Conservation (phyloP, 2,329 filamentous ascomycete species). For the Trichoderma atroviride region DNA sequence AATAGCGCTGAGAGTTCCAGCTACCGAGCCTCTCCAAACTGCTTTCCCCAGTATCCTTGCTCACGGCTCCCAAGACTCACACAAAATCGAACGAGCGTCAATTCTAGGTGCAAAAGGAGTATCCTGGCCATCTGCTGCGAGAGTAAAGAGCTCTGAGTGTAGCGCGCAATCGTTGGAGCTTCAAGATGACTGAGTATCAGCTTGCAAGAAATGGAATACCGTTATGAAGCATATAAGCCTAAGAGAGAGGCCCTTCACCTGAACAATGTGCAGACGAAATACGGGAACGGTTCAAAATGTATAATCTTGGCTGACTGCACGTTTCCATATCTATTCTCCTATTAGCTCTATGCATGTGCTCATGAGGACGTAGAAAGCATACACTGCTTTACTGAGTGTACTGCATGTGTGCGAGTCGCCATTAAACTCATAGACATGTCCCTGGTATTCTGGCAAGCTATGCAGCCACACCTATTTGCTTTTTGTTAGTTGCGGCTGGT, state of each 20-base stretch:
- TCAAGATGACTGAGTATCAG: not conserved
- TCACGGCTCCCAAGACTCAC: not conserved
- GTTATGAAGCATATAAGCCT: not conserved
- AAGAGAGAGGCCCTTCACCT: not conserved
- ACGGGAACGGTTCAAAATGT: not conserved
- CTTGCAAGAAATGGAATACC: not conserved
- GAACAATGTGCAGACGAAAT: not conserved
- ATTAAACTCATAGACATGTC: not conserved
- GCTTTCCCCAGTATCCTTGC: too few species aligned
- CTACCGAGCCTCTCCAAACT: not conserved
- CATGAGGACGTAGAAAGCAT: not conserved
- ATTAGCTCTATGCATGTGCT: not conserved
- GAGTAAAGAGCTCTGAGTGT: not conserved
- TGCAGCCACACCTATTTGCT: not conserved
- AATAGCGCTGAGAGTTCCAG: not conserved
- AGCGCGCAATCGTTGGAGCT: not conserved
- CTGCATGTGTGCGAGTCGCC: not conserved
- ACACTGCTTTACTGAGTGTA: not conserved
- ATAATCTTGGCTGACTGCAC: slow-evolving; percentile 4
- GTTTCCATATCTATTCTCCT: not conserved
- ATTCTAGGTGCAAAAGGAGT: not conserved
- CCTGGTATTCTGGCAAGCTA: not conserved
- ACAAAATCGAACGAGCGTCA: not conserved
- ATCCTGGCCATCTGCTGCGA: not conserved
- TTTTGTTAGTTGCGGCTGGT: not conserved